Conservation (phyloP, 2,329 filamentous ascomycete species). For the Aspergillus arachidicola region DNA sequence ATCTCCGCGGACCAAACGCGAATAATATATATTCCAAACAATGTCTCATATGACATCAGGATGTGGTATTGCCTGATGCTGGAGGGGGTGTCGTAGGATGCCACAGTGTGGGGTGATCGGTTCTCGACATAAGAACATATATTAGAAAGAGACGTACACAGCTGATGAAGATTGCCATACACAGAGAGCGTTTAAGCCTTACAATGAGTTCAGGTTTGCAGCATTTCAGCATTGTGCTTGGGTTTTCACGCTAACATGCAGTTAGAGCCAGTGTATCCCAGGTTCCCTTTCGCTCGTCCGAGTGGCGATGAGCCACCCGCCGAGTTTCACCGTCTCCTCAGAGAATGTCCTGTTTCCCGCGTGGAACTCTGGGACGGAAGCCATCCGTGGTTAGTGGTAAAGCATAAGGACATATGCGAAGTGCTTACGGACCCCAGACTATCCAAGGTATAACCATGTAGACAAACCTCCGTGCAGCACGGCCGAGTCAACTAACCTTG, state of each 20-base stretch:
- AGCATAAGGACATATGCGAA: constrained; percentile 3
- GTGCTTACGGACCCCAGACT: not conserved
- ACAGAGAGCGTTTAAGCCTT: not conserved
- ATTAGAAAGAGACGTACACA: not conserved
- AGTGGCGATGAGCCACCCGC: not conserved
- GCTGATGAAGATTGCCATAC: too few relatives aligned
- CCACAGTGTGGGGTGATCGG: not conserved
- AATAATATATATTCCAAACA: not conserved
- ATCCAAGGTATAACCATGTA: not conserved
- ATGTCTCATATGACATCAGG: not conserved
- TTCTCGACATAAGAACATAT: not conserved
- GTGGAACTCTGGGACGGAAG: constrained; percentile 7
- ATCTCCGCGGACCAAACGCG: not conserved
- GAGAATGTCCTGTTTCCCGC: not conserved
- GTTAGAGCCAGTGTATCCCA: not conserved
- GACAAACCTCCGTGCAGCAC: too few relatives aligned
- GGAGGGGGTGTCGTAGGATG: not conserved
- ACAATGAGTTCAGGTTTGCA: not conserved
- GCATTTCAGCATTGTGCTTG: accelerated
- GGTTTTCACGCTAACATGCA: not conserved
- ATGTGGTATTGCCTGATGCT: not conserved
- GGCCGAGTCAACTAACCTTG: not conserved
- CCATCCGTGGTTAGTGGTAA: constrained; percentile 7
- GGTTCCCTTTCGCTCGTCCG: not conserved
- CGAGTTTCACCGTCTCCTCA: not conserved